A percentile compares a stretch with the other conserved stretches of the same genome.
phyloP scores from a whole-genome alignment of 768 basidiomycete species.

The Coprinellus micaceus region DNA sequence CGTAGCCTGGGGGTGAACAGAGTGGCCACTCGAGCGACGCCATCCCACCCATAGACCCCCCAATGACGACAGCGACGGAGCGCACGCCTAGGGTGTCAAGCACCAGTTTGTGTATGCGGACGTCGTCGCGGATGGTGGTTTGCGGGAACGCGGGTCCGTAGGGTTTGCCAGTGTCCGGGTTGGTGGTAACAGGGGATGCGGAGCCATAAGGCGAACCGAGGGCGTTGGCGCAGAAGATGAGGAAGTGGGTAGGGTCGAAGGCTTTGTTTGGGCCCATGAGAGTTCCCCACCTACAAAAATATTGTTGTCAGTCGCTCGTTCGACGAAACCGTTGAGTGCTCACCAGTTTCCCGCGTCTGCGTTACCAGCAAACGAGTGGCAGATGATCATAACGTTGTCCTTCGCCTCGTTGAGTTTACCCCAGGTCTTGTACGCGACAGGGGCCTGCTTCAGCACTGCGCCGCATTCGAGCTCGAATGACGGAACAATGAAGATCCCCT shows the following conservation, averaged over 20 bases:
- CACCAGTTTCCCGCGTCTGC: constrained; percentile 98
- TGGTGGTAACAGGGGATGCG: constrained; percentile 77
- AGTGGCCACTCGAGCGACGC: constrained; percentile 94
- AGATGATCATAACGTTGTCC: constrained; percentile 97
- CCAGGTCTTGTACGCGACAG: constrained; percentile 97
- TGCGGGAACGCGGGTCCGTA: constrained; percentile 95
- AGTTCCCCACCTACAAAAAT: constrained; percentile 83
- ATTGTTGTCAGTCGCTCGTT: too few relatives aligned
- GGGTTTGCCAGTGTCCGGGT: constrained; percentile 68
- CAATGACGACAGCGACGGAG: constrained; percentile 86
- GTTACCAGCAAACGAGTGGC: constrained; percentile 96
- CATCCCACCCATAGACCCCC: constrained; percentile 99
- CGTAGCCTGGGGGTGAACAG: constrained; percentile 68
- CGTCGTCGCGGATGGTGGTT: constrained; percentile 91
- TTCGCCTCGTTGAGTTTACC: constrained; percentile 70
- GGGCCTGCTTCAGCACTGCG: constrained; percentile 61
- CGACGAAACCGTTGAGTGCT: constrained; percentile 27
- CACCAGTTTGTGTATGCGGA: constrained; percentile 82
- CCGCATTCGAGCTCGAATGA: constrained; percentile 86
- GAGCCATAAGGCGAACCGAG: constrained; percentile 96
- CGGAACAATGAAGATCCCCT: constrained; percentile 53
- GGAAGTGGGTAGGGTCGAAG: constrained; percentile 83
- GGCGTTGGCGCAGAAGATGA: constrained; percentile 92
- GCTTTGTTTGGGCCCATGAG: constrained; percentile 88
- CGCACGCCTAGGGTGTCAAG: constrained; percentile 77